phyloP scores from a whole-genome alignment of 2,329 filamentous ascomycete species.

The Phaeosphaeria sp. region DNA sequence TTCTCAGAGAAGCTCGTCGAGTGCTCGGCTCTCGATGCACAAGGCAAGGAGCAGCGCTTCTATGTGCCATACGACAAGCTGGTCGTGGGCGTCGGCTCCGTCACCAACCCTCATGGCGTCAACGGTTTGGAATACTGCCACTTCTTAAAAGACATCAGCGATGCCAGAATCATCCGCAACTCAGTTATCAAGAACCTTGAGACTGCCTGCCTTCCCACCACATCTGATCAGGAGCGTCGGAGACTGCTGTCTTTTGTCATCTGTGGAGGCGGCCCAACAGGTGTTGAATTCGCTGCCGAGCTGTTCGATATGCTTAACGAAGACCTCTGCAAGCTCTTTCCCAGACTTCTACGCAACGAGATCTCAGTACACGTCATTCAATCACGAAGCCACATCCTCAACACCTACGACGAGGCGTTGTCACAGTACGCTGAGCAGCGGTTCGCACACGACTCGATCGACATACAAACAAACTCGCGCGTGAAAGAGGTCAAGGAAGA shows the following conservation, averaged over 20 bases:
- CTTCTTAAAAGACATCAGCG: slow-evolving; percentile 94
- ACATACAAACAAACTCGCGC: slow-evolving; percentile 89
- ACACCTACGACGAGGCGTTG: slow-evolving; percentile 95
- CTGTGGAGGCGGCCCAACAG: slow-evolving; percentile 92
- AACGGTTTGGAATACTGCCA: slow-evolving; percentile 92
- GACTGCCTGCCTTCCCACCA: slow-evolving; percentile 89
- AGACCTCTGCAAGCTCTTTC: slow-evolving; percentile 77
- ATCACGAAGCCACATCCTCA: slow-evolving; percentile 90
- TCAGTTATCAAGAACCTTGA: slow-evolving; percentile 89
- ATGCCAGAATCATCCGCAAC: slow-evolving; percentile 89
- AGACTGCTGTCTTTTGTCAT: slow-evolving; percentile 94
- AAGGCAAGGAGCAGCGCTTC: slow-evolving; percentile 79
- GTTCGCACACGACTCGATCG: slow-evolving; percentile 88
- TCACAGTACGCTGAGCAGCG: slow-evolving; percentile 90
- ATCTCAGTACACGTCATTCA: slow-evolving; percentile 98
- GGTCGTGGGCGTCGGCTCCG: slow-evolving; percentile 87
- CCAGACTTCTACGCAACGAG: slow-evolving; percentile 89
- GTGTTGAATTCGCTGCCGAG: slow-evolving; percentile 97
- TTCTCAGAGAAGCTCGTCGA: slow-evolving; percentile 93
- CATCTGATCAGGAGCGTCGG: slow-evolving; percentile 82
- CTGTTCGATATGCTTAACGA: slow-evolving; percentile 96
- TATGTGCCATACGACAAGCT: slow-evolving; percentile 98
- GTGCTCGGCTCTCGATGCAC: slow-evolving; percentile 73
- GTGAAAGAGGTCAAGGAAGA: slow-evolving; percentile 87
- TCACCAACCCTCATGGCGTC: slow-evolving; percentile 94